Percentiles rank a stretch among this genome's conserved stretches.
These are phyloP conservation scores for Exophiala oligosperma DNA, from an alignment of 2,329 filamentous ascomycete species.

Conservation along the genomic window DNA sequence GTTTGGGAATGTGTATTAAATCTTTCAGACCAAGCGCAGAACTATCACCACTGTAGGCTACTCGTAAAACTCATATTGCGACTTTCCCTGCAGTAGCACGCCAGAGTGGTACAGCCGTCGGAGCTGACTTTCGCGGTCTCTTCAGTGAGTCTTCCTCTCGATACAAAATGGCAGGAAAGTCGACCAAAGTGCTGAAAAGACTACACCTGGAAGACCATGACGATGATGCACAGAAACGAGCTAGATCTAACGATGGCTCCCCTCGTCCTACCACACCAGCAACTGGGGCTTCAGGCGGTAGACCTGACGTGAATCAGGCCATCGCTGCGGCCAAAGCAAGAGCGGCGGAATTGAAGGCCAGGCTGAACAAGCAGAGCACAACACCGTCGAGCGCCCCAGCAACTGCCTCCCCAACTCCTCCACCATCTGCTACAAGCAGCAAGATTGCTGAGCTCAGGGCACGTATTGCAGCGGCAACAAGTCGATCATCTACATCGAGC, in stretches of 20 bases:
- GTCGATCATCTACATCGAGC: conserved; percentile 44
- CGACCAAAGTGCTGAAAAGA: conserved; percentile 44
- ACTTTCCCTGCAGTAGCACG: not conserved
- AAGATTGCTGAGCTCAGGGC: conserved; percentile 78
- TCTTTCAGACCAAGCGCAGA: too few species aligned
- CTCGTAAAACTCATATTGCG: not conserved
- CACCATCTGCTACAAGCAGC: conserved; percentile 56
- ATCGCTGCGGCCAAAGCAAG: conserved; percentile 50
- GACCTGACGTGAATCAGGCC: conserved; percentile 46
- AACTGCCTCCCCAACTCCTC: conserved; percentile 37
- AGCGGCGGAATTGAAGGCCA: conserved; percentile 50
- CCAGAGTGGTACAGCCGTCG: not conserved
- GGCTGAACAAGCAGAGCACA: conserved; percentile 34
- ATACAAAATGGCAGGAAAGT: conserved; percentile 21
- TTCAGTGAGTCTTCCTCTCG: conserved; percentile 19
- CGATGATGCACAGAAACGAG: conserved; percentile 46
- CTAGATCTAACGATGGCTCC: conserved; percentile 52
- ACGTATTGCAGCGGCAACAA: conserved; percentile 73
- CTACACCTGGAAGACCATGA: conserved; percentile 50
- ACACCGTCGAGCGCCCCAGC: conserved; percentile 29
- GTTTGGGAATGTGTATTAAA: too few species aligned
- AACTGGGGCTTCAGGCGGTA: conserved; percentile 28
- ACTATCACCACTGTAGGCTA: too few species aligned
- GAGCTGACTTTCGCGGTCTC: not conserved
- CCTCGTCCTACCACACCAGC: conserved; percentile 42